phyloP scores from a whole-genome alignment of 2,329 filamentous ascomycete genomes.

The Acephala macrosclerotiorum region DNA sequence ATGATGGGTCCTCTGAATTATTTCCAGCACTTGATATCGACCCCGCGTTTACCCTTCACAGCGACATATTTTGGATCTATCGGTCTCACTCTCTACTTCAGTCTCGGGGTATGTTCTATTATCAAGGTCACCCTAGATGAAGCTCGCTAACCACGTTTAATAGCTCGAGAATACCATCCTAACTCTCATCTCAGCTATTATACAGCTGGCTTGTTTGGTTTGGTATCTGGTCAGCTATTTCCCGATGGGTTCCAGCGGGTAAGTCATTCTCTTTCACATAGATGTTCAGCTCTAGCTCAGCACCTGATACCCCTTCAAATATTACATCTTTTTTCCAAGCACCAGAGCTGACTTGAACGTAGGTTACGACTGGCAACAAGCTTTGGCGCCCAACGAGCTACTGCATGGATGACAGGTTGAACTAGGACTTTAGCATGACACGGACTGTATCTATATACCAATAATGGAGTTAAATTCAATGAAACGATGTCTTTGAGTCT shows the following conservation, averaged over 20 bases:
- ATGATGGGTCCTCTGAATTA: conserved; percentile 92
- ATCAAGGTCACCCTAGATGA: neutral
- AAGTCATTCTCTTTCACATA: neutral
- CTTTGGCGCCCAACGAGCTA: conserved; percentile 84
- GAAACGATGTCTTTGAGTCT: neutral
- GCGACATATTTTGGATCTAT: conserved; percentile 96
- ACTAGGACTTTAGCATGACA: neutral
- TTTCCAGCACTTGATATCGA: conserved; percentile 82
- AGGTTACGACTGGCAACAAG: conserved; percentile 80
- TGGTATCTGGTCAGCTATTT: conserved; percentile 99
- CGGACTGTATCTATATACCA: neutral
- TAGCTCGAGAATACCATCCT: conserved; percentile 86
- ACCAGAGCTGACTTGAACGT: neutral
- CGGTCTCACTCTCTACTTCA: conserved; percentile 87
- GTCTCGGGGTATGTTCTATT: conserved; percentile 81
- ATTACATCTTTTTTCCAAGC: neutral
- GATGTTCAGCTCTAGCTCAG: neutral
- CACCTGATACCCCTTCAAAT: neutral
- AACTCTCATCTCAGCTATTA: conserved; percentile 82
- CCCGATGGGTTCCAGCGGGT: conserved; percentile 89
- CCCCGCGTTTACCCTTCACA: conserved; percentile 88
- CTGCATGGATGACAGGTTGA: conserved; percentile 85
- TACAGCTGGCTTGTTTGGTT: conserved; percentile 82
- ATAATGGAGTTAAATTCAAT: neutral
- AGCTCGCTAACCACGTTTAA: conserved; percentile 31